Percentiles rank a stretch among this genome's conserved stretches.
phyloP scores from a whole-genome alignment of 495 filamentous ascomycete species.

The Penicillium herquei region DNA sequence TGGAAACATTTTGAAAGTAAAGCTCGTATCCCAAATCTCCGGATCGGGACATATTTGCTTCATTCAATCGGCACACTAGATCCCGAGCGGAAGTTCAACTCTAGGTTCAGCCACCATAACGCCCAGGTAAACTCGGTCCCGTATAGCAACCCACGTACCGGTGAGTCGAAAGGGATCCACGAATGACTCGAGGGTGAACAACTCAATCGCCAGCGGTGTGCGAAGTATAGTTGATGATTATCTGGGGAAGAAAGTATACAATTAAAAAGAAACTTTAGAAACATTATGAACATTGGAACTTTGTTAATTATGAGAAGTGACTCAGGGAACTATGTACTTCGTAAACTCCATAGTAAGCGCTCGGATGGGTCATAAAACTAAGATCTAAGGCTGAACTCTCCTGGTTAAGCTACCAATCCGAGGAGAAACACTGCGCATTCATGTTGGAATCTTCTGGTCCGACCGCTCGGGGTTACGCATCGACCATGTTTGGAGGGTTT shows the following conservation, averaged over 20 bases:
- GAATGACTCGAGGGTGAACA: not conserved
- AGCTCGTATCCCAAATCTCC: slow-evolving; percentile 1
- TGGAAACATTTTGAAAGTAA: not conserved
- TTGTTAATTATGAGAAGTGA: not conserved
- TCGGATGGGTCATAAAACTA: slow-evolving; percentile 11
- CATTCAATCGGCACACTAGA: not conserved
- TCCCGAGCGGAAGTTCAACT: slow-evolving; percentile 7
- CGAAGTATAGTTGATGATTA: not conserved
- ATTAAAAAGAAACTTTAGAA: not conserved
- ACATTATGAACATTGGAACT: too few relatives aligned
- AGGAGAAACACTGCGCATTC: not conserved
- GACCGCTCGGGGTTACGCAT: slow-evolving; percentile 16
- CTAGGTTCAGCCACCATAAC: slow-evolving; percentile 27
- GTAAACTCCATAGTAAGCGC: slow-evolving; percentile 9
- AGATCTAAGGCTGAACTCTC: slow-evolving; percentile 25
- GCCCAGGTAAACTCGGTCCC: slow-evolving; percentile 11
- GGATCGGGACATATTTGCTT: slow-evolving; percentile 1
- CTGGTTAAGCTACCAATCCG: slow-evolving; percentile 14
- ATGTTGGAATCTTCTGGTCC: slow-evolving; percentile 8
- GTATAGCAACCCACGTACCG: slow-evolving; percentile 7
- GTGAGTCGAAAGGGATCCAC: slow-evolving; percentile 14
- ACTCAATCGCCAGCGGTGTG: not conserved
- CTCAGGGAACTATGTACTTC: not conserved
- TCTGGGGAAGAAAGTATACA: not conserved
- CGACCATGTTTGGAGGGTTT: slow-evolving; percentile 10